A percentile compares a stretch with the other conserved stretches of the same genome.
These are phyloP conservation scores for Nothomitra cinnamomea DNA, from an alignment of 2,329 filamentous ascomycete species.

Conservation along the genomic window DNA sequence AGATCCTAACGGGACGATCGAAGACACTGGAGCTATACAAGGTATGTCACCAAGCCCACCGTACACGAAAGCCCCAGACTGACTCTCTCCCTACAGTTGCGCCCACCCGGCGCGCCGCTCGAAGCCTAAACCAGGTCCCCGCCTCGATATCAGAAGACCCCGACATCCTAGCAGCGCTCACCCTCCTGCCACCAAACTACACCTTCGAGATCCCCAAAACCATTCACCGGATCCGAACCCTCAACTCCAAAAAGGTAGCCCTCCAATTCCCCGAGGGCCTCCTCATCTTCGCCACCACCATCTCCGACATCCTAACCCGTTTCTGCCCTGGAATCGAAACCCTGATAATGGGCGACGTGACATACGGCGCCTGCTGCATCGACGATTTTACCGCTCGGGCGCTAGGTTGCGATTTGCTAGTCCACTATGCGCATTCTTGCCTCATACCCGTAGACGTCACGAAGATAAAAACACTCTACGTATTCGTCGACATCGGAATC, in stretches of 20 bases:
- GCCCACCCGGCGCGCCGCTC: constrained; percentile 51
- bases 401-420: constrained; percentile 79
- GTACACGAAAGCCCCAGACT: constrained; percentile 2
- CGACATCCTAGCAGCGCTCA: constrained; percentile 73
- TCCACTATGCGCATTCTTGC: constrained; percentile 95
- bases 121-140: constrained; percentile 83
- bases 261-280: constrained; percentile 96
- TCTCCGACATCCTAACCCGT: constrained; percentile 86
- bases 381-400: constrained; percentile 95
- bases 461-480: constrained; percentile 90
- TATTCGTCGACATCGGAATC: constrained; percentile 96
- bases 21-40: constrained; percentile 50
- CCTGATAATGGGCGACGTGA: constrained; percentile 97
- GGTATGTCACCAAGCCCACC: constrained; percentile 28
- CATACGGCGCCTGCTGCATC: constrained; percentile 95
- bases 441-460: constrained; percentile 93
- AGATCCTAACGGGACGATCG: constrained; percentile 26
- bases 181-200: constrained; percentile 85
- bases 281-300: constrained; percentile 87
- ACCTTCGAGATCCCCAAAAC: constrained; percentile 98
- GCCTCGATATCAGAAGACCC: constrained; percentile 70
- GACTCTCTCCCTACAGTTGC: constrained; percentile 34
- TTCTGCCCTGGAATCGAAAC: constrained; percentile 89
- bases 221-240: constrained; percentile 76
- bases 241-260: constrained; percentile 65